Conservation (phyloP, 257 asterid species). For the Leonotis leonurus region DNA sequence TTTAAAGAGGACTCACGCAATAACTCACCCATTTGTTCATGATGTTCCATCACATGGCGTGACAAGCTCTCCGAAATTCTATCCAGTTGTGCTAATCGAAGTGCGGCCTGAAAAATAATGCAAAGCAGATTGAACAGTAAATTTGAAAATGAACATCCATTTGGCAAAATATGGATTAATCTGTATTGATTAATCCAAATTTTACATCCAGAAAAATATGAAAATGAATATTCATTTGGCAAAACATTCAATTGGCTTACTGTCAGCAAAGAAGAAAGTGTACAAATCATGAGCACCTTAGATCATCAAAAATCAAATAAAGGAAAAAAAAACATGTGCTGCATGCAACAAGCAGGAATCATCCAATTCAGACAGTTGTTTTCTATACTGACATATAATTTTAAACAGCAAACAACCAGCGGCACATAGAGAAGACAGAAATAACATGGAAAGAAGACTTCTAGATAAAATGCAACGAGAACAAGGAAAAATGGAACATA, state of each 20-base stretch:
- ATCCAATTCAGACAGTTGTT: neutral
- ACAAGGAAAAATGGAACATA: no score
- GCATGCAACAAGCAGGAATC: slow-evolving; percentile 3
- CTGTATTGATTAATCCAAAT: neutral
- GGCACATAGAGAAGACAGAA: neutral
- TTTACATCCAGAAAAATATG: neutral
- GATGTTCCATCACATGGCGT: slow-evolving; percentile 94
- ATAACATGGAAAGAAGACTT: neutral
- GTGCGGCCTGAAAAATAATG: slow-evolving; percentile 69
- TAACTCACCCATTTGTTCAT: slow-evolving; percentile 94
- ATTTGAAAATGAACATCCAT: no score
- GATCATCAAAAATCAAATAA: neutral
- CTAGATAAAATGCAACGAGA: no score
- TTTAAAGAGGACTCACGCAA: slow-evolving; percentile 17
- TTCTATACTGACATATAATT: neutral
- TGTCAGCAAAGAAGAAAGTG: neutral
- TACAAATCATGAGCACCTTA: neutral
- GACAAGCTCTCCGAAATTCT: slow-evolving; percentile 83
- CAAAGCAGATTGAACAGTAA: slow-evolving; percentile 27
- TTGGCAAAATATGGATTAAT: no score
- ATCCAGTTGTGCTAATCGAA: slow-evolving; percentile 84
- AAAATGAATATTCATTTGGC: neutral
- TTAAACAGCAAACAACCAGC: slow-evolving; percentile 10
- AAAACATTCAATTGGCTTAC: neutral
- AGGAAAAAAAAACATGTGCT: neutral